phyloP scores from a whole-genome alignment of 768 basidiomycete species.

The Solioccasus polychromus region DNA sequence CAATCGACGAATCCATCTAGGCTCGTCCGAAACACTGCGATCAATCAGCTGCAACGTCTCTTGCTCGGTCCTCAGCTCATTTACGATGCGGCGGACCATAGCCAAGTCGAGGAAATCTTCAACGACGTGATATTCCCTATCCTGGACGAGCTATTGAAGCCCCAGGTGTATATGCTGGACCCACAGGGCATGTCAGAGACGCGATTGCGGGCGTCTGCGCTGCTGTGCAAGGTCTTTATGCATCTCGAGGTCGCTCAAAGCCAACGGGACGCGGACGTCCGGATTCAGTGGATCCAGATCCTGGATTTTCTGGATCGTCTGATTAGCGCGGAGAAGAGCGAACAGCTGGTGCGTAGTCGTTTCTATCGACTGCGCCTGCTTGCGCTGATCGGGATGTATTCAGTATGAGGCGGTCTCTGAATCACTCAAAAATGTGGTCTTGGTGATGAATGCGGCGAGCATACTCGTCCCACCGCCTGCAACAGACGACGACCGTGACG shows the following conservation, averaged over 20 bases:
- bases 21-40: slow-evolving; percentile 80
- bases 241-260: slow-evolving; percentile 81
- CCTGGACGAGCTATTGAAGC: slow-evolving; percentile 85
- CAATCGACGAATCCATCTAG: slow-evolving; percentile 82
- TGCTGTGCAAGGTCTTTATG: slow-evolving; percentile 95
- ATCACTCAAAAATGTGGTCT: slow-evolving; percentile 92
- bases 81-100: slow-evolving; percentile 54
- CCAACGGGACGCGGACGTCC: slow-evolving; percentile 56
- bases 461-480: slow-evolving; percentile 65
- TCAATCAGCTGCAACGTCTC: slow-evolving; percentile 79
- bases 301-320: slow-evolving; percentile 85
- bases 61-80: slow-evolving; percentile 74
- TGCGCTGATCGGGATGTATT: slow-evolving; percentile 5
- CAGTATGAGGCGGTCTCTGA: slow-evolving; percentile 96
- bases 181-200: slow-evolving; percentile 90
- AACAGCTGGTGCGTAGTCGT: slow-evolving; percentile 63
- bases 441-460: slow-evolving; percentile 91
- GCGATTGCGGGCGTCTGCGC: slow-evolving; percentile 78
- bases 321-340: slow-evolving; percentile 81
- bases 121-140: slow-evolving; percentile 88
- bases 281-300: slow-evolving; percentile 83
- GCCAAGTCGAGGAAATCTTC: slow-evolving; percentile 79
- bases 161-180: slow-evolving; percentile 75
- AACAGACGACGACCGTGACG: slow-evolving; percentile 46
- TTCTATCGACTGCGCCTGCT: not conserved